Evolutionary conservation across 2,329 filamentous ascomycete genomes (phyloP), one percentile per base, ranked within the genome.

Genomic region (Pseudocercospora fijiensis): DNA sequence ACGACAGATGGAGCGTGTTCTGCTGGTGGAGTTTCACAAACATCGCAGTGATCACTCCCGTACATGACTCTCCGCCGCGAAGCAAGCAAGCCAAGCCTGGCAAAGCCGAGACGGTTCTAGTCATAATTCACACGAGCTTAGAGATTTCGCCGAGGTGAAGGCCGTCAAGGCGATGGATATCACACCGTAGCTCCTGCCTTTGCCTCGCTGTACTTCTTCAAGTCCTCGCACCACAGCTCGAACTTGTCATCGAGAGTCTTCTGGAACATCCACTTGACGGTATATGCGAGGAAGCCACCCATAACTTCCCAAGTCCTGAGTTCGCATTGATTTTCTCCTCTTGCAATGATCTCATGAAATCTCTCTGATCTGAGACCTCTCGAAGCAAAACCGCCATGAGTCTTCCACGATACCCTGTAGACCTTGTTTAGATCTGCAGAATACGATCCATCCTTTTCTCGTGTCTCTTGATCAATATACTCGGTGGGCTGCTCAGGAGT

Each of bases 261-360:
- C 51, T 69, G 61, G 26, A 66, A 71, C 60, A 71, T 61, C 71
- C 71, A 72, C 62, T 72, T 73, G 10, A 74, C 72, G 26, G 67
- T 66, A 55, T 70, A 60, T 37, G 71, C 72, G 51, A 74, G 58
- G n/a, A 68, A 7, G 1, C 70, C 71, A 3, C 69, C 69, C 68
- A 69, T 67, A 9, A 67, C 63, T 58, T 74, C 72, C 72, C 72
- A 74, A 2, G 72, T 73, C 41, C 72, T 59, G 3, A 73, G 63
- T 53, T 73, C 71, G 43, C 72, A 73, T 27, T 70, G 62, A 22
- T 66, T 64, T 27, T 69, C 69, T 8, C 64, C 67, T 18, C 58
- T 37, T 10, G 67, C 58, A 30, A 74, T 71, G 51, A 74, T 60
- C 61, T 74, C 72, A 47, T 74, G 72, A 47, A 73, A 73, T 8